These are phyloP conservation scores for Aphanomyces astaci DNA, from an alignment of 352 stramenopile species.

Conservation along the genomic window DNA sequence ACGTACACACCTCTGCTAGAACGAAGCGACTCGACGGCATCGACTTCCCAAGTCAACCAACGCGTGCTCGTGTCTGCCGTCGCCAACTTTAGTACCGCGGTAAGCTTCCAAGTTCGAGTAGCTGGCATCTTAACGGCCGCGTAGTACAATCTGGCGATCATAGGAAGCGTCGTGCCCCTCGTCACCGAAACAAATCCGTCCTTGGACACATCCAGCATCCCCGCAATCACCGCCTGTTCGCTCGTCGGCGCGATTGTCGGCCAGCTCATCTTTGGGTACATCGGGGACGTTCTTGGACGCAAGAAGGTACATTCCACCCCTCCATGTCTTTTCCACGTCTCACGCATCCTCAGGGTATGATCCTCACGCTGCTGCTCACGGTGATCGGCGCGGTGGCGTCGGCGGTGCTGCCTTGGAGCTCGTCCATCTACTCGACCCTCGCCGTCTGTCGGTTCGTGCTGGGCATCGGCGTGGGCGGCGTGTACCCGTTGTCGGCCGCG, in stretches of 20 bases:
- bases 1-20: slow-evolving; percentile 15
- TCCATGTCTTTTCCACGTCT: not conserved
- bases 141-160: slow-evolving; percentile 76
- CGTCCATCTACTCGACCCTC: slow-evolving; percentile 54
- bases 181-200: slow-evolving; percentile 31
- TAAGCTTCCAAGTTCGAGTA: too few relatives aligned
- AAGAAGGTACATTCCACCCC: slow-evolving; percentile 29
- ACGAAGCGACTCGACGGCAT: not conserved
- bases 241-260: slow-evolving; percentile 71
- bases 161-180: slow-evolving; percentile 55
- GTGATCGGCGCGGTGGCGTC: slow-evolving; percentile 50
- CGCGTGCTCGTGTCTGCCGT: slow-evolving; percentile 53
- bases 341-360: slow-evolving; percentile 35
- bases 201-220: slow-evolving; percentile 42
- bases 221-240: slow-evolving; percentile 57
- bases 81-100: slow-evolving; percentile 73
- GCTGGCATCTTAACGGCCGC: too few relatives aligned
- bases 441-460: slow-evolving; percentile 62
- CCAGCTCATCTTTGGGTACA: slow-evolving; percentile 73
- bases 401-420: slow-evolving; percentile 48
- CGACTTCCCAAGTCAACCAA: slow-evolving; percentile 23
- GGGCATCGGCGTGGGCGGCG: slow-evolving; percentile 66
- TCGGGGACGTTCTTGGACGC: slow-evolving; percentile 55
- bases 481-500: slow-evolving; percentile 75
- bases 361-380: slow-evolving; percentile 62